Conservation (phyloP, 169 alveolate genomes). For the Eimeria maxima region DNA sequence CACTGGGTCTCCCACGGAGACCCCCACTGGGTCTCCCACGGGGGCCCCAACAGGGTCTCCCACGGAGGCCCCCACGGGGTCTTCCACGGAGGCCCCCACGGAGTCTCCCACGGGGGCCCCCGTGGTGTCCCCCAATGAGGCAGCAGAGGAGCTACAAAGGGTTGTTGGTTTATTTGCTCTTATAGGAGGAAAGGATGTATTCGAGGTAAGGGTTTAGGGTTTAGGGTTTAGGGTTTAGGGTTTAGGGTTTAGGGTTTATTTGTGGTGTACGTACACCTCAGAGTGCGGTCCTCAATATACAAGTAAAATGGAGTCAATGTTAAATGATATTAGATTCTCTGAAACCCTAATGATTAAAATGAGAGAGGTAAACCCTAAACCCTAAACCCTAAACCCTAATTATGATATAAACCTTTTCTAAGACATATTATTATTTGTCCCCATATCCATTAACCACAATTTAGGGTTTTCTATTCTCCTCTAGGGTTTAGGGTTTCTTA, state of each 20-base stretch:
- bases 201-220: slow-evolving; percentile 38
- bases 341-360: neutral
- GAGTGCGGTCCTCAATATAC: slow-evolving; percentile 37
- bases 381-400: slow-evolving; percentile 33
- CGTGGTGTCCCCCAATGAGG: neutral
- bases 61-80: too few species aligned
- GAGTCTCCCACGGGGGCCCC: too few species aligned
- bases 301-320: slow-evolving; percentile 27
- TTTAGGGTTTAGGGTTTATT: neutral
- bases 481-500: too few species aligned
- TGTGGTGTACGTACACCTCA: slow-evolving; percentile 3
- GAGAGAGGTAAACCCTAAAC: slow-evolving; percentile 17
- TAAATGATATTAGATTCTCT: neutral
- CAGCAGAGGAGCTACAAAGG: neutral
- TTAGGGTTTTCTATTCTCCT: too few species aligned
- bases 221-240: slow-evolving; percentile 32
- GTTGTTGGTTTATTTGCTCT: slow-evolving; percentile 28
- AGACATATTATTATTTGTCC: too few species aligned
- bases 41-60: too few species aligned
- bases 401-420: too few species aligned
- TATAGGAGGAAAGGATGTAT: neutral
- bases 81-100: too few species aligned
- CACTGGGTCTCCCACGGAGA: too few species aligned
- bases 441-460: too few species aligned
- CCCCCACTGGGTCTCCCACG: too few species aligned